Conservation (phyloP, 768 basidiomycete genomes). For the Termitomyces sp. region DNA sequence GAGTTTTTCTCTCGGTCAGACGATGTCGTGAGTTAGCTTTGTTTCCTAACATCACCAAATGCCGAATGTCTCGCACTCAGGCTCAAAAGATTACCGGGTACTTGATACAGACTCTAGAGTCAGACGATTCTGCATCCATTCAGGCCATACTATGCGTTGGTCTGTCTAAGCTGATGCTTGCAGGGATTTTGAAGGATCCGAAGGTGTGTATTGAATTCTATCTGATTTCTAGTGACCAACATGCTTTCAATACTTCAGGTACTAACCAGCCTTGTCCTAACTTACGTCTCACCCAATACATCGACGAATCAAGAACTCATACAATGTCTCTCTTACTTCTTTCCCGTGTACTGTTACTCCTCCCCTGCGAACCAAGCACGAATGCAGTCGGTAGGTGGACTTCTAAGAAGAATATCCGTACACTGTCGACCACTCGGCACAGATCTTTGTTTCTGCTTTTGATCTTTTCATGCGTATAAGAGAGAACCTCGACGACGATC, state of each 20-base stretch:
- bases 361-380: conserved; percentile 70
- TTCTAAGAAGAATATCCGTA: background rate
- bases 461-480: conserved; percentile 52
- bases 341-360: conserved; percentile 91
- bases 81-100: conserved; percentile 39
- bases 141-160: conserved; percentile 81
- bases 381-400: conserved; percentile 40
- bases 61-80: conserved; percentile 14
- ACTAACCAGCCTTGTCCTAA: conserved; percentile 35
- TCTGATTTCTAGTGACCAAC: background rate
- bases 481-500: conserved; percentile 63
- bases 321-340: conserved; percentile 94
- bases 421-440: background rate
- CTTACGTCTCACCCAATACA: conserved; percentile 86
- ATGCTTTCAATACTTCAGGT: conserved; percentile 20
- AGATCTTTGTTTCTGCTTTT: conserved; percentile 73
- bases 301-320: conserved; percentile 78
- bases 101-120: conserved; percentile 45
- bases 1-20: conserved; percentile 58
- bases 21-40: conserved; percentile 31
- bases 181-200: conserved; percentile 78
- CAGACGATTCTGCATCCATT: conserved; percentile 67
- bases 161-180: conserved; percentile 82
- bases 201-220: conserved; percentile 38
- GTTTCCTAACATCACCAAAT: background rate